A percentile compares a stretch with the other conserved stretches of the same genome.
These are phyloP conservation scores for Marasmius tenuissimus DNA, from an alignment of 1,284 basidiomycete species.

Conservation along the genomic window DNA sequence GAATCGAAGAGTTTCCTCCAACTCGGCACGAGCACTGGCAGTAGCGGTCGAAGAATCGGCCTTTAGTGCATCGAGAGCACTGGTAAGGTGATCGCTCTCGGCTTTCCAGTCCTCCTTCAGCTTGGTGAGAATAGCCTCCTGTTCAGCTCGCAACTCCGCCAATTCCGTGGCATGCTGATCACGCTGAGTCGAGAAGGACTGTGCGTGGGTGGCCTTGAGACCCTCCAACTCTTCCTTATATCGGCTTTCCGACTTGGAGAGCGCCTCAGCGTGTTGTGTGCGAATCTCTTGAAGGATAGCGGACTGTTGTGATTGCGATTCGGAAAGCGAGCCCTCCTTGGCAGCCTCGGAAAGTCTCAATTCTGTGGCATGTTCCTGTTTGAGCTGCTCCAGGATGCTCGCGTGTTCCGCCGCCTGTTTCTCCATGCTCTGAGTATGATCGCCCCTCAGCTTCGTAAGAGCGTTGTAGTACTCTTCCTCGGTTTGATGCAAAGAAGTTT, in stretches of 20 bases:
- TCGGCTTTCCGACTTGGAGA: conserved; percentile 61
- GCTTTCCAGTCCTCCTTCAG: conserved; percentile 50
- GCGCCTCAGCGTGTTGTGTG: conserved; percentile 65
- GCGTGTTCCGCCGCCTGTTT: conserved; percentile 60
- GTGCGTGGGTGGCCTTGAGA: conserved; percentile 60
- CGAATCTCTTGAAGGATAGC: conserved; percentile 61
- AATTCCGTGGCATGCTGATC: conserved; percentile 55
- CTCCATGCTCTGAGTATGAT: conserved; percentile 64
- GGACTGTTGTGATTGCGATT: conserved; percentile 68
- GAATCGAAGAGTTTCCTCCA: conserved; percentile 48
- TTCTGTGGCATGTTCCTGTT: conserved; percentile 69
- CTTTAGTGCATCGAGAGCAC: conserved; percentile 43
- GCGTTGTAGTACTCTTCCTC: conserved; percentile 81
- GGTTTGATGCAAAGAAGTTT: conserved; percentile 57
- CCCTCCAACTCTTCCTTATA: conserved; percentile 63
- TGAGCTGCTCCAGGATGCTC: conserved; percentile 61
- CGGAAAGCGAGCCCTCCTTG: conserved; percentile 69
- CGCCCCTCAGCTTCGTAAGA: conserved; percentile 66
- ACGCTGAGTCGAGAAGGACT: conserved; percentile 50
- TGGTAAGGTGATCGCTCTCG: conserved; percentile 51
- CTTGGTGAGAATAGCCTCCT: conserved; percentile 44
- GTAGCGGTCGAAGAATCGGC: conserved; percentile 41
- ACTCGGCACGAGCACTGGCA: conserved; percentile 43
- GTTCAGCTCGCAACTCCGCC: conserved; percentile 45
- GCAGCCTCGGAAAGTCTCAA: conserved; percentile 71